phyloP scores from a whole-genome alignment of 2,329 filamentous ascomycete genomes.

The Didymosphaeria variabile region DNA sequence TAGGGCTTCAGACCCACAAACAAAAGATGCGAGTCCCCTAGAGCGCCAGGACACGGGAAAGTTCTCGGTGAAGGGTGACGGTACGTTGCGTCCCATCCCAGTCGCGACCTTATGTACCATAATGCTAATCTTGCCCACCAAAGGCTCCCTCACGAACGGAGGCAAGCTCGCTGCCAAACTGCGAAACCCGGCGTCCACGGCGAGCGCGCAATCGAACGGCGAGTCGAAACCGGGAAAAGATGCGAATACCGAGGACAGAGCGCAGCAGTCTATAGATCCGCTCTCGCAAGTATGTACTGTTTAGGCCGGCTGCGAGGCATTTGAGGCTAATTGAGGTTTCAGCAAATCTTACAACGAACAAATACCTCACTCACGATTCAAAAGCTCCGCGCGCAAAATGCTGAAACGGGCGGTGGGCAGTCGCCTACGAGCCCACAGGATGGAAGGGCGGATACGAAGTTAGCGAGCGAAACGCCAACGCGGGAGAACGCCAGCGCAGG shows the following conservation, averaged over 20 bases:
- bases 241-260: constrained; percentile 27
- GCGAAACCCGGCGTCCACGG: constrained; percentile 33
- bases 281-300: constrained; percentile 68
- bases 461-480: constrained; percentile 30
- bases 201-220: constrained; percentile 27
- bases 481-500: constrained; percentile 30
- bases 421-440: constrained; percentile 57
- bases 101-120: background rate
- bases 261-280: constrained; percentile 65
- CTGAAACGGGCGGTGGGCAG: constrained; percentile 43
- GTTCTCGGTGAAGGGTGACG: constrained; percentile 34
- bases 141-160: constrained; percentile 36
- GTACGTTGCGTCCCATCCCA: constrained; percentile 27
- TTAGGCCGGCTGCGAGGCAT: constrained; percentile 11
- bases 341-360: constrained; percentile 71
- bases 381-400: constrained; percentile 61
- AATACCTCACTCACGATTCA: constrained; percentile 69
- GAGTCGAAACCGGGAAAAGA: constrained; percentile 23
- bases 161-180: constrained; percentile 38
- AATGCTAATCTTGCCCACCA: constrained; percentile 28
- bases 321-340: constrained; percentile 17
- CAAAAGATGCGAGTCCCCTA: constrained; percentile 41
- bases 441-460: constrained; percentile 54
- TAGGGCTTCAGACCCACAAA: constrained; percentile 55
- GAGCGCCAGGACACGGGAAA: constrained; percentile 39